Evolutionary conservation across 352 stramenopile genomes (phyloP).

Genomic region (Phytophthora aleatoria): DNA sequence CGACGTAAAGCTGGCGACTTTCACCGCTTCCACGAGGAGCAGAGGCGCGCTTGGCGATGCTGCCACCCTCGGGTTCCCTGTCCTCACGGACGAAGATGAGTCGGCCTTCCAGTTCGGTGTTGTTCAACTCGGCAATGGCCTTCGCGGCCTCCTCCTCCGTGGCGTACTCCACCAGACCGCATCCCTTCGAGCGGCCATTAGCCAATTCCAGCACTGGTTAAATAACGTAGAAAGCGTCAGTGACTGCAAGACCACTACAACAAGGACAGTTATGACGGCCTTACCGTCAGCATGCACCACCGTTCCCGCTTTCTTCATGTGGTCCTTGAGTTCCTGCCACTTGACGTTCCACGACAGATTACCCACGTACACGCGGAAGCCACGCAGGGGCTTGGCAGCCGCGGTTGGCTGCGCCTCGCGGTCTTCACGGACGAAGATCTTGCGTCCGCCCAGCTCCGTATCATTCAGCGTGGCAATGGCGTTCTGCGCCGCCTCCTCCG

Average conservation of each 20-base stretch:
- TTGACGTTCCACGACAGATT: constrained; percentile 93
- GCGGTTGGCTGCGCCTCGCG: constrained; percentile 61
- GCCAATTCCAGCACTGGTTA: constrained; percentile 71
- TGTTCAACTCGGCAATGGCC: constrained; percentile 91
- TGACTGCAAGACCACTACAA: neutral
- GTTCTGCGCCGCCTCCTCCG: constrained; percentile 72
- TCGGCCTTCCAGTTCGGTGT: constrained; percentile 93
- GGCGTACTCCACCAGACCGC: constrained; percentile 75
- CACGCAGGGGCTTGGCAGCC: constrained; percentile 34
- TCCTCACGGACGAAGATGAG: constrained; percentile 90
- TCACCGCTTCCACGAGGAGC: constrained; percentile 26
- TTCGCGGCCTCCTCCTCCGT: constrained; percentile 73
- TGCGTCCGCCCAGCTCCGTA: constrained; percentile 90
- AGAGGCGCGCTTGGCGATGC: constrained; percentile 57
- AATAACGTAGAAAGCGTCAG: constrained; percentile 4
- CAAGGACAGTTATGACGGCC: neutral
- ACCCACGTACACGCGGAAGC: constrained; percentile 85
- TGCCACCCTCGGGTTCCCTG: constrained; percentile 68
- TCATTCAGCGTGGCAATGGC: constrained; percentile 91
- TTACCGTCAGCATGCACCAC: constrained; percentile 85
- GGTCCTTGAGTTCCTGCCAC: constrained; percentile 97
- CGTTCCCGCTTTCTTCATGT: constrained; percentile 89
- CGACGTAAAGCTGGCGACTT: constrained; percentile 68
- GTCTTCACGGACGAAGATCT: constrained; percentile 96
- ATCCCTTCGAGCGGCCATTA: constrained; percentile 91